Conservation (phyloP, 2,329 filamentous ascomycete genomes). For the Coleophoma eucalyptorum region DNA sequence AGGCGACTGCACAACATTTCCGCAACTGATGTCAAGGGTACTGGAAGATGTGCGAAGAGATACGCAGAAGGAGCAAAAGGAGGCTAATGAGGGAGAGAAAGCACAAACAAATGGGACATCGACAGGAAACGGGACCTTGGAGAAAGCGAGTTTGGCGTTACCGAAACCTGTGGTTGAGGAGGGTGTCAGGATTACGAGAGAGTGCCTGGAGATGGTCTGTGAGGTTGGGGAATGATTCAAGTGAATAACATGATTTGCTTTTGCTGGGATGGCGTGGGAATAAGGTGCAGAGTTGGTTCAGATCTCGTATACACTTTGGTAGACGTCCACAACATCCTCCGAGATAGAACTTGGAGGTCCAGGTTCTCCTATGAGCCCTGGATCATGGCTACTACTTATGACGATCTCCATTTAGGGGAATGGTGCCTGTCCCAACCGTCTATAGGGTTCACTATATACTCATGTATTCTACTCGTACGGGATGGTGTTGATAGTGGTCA, state of each 20-base stretch:
- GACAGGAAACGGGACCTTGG: not conserved
- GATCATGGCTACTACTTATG: too few species aligned
- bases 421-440: too few species aligned
- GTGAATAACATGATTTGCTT: not conserved
- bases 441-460: too few species aligned
- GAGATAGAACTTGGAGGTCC: too few species aligned
- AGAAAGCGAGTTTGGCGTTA: conserved; percentile 43
- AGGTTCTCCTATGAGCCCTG: too few species aligned
- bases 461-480: too few species aligned
- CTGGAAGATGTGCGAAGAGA: conserved; percentile 50
- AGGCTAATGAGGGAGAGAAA: conserved; percentile 1
- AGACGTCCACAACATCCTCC: too few species aligned
- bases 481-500: too few species aligned
- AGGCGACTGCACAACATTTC: conserved; percentile 57
- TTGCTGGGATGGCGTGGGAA: not conserved
- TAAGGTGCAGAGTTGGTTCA: not conserved
- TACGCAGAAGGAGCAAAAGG: conserved; percentile 5
- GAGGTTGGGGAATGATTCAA: conserved; percentile 19
- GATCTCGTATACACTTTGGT: too few species aligned
- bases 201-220: conserved; percentile 46
- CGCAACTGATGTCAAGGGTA: conserved; percentile 55
- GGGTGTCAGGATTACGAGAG: conserved; percentile 54
- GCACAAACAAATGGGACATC: conserved; percentile 6
- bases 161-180: conserved; percentile 58
- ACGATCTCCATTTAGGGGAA: too few species aligned